Evolutionary conservation across 371 early-diverging fungal species (phyloP).

Genomic region (Zopfochytrium polystomum): DNA sequence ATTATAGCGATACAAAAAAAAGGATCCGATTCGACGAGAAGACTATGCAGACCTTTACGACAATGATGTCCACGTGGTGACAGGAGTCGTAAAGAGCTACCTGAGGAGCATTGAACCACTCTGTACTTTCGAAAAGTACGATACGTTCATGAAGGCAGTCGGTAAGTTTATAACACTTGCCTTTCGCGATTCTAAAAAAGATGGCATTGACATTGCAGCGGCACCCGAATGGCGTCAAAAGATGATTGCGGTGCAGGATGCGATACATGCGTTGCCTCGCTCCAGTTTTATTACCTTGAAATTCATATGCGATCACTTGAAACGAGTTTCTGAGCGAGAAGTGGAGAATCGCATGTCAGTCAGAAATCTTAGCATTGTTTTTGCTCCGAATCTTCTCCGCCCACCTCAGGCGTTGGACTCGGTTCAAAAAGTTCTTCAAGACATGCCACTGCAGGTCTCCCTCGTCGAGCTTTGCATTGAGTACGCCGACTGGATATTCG

Average conservation of each 20-base stretch:
- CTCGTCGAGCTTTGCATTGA: slow-evolving; percentile 44
- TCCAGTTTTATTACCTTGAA: slow-evolving; percentile 38
- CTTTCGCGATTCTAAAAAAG: background rate
- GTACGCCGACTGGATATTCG: slow-evolving; percentile 49
- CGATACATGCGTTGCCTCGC: slow-evolving; percentile 43
- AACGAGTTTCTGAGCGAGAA: slow-evolving; percentile 29
- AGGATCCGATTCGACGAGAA: too few species aligned
- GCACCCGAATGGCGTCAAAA: slow-evolving; percentile 38
- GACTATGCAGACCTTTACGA: too few species aligned
- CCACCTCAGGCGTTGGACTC: slow-evolving; percentile 35
- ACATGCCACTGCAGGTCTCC: slow-evolving; percentile 41
- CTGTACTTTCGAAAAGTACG: slow-evolving; percentile 38
- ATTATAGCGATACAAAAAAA: too few species aligned
- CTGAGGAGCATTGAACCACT: slow-evolving; percentile 43
- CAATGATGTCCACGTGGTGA: slow-evolving; percentile 50
- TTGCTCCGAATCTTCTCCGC: too few species aligned
- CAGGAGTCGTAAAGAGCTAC: slow-evolving; percentile 42
- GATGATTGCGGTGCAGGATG: slow-evolving; percentile 47
- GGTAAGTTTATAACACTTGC: slow-evolving; percentile 26
- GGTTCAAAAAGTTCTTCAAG: slow-evolving; percentile 27
- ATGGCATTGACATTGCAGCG: slow-evolving; percentile 18
- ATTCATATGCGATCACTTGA: slow-evolving; percentile 42
- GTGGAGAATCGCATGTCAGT: slow-evolving; percentile 42
- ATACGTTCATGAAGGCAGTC: slow-evolving; percentile 40
- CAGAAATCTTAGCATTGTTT: slow-evolving; percentile 46